Evolutionary conservation across 176 grass and related monocot genomes (phyloP).

Genomic region (Puya raimondii): DNA sequence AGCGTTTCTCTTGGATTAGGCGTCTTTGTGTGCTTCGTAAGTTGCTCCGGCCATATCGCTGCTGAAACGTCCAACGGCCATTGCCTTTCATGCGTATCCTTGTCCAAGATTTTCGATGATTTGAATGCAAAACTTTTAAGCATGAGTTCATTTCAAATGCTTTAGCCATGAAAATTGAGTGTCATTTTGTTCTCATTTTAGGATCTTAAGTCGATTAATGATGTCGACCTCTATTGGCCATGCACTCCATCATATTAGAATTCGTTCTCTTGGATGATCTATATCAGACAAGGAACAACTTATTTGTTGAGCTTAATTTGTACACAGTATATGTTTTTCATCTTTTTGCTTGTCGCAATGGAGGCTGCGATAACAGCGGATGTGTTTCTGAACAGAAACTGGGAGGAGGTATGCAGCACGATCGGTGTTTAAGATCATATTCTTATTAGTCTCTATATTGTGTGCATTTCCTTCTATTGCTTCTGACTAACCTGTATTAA

Average conservation of each 20-base stretch:
- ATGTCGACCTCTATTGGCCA: background rate
- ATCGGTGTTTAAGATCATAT: background rate
- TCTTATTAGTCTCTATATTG: background rate
- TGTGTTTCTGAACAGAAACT: conserved; percentile 77
- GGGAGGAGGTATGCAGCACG: conserved; percentile 55
- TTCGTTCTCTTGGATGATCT: background rate
- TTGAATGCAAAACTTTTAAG: background rate
- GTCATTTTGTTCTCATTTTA: no score
- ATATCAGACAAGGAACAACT: background rate
- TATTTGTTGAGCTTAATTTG: conserved; percentile 42
- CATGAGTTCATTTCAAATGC: background rate
- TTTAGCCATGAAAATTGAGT: conserved; percentile 1
- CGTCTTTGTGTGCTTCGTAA: conserved; percentile 60
- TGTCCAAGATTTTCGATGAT: conserved; percentile 3
- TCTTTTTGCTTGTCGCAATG: conserved; percentile 62
- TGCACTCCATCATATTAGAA: background rate
- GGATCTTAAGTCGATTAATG: no score
- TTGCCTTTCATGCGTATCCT: conserved; percentile 98
- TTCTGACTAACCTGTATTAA: background rate
- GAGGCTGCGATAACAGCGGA: conserved; percentile 61
- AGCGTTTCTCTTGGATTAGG: conserved; percentile 64
- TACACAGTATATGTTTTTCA: conserved; percentile 46
- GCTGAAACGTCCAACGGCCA: conserved; percentile 64
- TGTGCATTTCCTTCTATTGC: conserved; percentile 3
- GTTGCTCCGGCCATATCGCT: conserved; percentile 81